Base-by-base conservation (phyloP, 2,329 filamentous ascomycete genomes). In the Emericellopsis cladophorae region DNA sequence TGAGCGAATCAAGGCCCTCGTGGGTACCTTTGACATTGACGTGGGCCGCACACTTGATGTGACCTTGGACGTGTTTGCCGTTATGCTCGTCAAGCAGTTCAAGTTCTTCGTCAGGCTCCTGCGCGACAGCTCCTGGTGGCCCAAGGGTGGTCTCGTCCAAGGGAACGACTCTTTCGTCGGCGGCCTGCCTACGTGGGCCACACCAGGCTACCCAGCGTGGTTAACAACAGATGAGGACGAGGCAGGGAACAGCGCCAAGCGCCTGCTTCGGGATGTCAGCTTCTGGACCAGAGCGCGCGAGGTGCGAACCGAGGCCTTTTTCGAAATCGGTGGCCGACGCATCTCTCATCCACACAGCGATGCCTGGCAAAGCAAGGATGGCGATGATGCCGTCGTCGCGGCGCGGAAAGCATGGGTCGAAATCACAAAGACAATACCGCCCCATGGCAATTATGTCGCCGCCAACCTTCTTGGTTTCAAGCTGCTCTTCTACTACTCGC, bases 401-500 rank as follows among this genome's bases (percentile, higher is more conserved):
- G 66, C 76, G 22, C 76, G 78, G 42, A 68, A 70, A 7, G 70
- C 81, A 49, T 95, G 89, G 86, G 85, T 94, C 50, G 72, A 77
- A 46, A 68, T 76, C 44, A 95, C 90, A 3, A 81, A 80, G 42
- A 93, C 85, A 0, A 64, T 92, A 4, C 89, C 89, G 5, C 87
- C 89, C 2, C 70, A 75, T 24, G 92, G 93, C 24, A 98, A 95
- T 56, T 78, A 82, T 35, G 86, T 93, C 44, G 92, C 92, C 1
- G 93, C 93, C 24, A 92, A 96, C 57, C 73, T 98, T 4, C 78
- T 98, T 12, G 92, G 92, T 4, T 98, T 98, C 71, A 98, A 98
- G 61, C 74, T 98, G 39, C 84, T 86, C 12, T 98, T 95, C 59
- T 98, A 98, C 55, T 84, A 86, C 33, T 93, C 87, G 0, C 69